phyloP scores from a whole-genome alignment of 2,329 filamentous ascomycete species.

The Clonostachys rosea region DNA sequence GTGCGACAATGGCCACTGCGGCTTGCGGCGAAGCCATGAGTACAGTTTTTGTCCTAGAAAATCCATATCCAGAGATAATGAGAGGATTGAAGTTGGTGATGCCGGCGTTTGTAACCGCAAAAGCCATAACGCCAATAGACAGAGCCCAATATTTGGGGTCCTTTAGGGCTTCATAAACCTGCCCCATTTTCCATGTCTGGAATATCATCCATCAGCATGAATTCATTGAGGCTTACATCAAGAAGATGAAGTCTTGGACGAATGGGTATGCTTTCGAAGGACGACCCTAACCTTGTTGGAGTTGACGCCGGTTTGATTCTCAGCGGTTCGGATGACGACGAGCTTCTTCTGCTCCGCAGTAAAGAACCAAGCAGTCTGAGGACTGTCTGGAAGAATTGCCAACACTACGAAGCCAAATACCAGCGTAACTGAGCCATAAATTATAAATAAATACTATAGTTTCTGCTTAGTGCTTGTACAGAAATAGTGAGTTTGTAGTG shows the following conservation, averaged over 20 bases:
- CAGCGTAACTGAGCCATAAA: constrained; percentile 12
- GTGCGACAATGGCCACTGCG: constrained; percentile 19
- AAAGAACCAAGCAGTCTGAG: constrained; percentile 12
- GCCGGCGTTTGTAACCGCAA: constrained; percentile 64
- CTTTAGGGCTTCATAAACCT: constrained; percentile 11
- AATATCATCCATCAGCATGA: neutral
- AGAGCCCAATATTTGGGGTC: constrained; percentile 9
- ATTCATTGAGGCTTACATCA: too few relatives aligned
- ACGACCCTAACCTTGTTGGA: constrained; percentile 1
- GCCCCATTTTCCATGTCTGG: constrained; percentile 9
- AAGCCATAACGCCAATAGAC: constrained; percentile 37
- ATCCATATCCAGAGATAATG: neutral
- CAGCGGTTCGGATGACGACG: constrained; percentile 5
- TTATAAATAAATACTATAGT: constrained; percentile 12
- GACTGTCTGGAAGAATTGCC: constrained; percentile 9
- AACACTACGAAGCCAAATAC: constrained; percentile 6
- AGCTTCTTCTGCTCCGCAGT: constrained; percentile 9
- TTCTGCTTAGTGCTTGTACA: too few relatives aligned
- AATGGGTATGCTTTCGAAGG: too few relatives aligned
- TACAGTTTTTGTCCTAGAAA: constrained; percentile 11
- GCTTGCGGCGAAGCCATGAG: constrained; percentile 23
- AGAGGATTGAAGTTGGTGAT: constrained; percentile 31
- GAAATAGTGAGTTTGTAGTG: too few relatives aligned
- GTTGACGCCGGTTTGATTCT: constrained; percentile 5
- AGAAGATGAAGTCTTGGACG: too few relatives aligned